phyloP scores from a whole-genome alignment of 345 rosid genomes.

The Eutrema heterophyllum region DNA sequence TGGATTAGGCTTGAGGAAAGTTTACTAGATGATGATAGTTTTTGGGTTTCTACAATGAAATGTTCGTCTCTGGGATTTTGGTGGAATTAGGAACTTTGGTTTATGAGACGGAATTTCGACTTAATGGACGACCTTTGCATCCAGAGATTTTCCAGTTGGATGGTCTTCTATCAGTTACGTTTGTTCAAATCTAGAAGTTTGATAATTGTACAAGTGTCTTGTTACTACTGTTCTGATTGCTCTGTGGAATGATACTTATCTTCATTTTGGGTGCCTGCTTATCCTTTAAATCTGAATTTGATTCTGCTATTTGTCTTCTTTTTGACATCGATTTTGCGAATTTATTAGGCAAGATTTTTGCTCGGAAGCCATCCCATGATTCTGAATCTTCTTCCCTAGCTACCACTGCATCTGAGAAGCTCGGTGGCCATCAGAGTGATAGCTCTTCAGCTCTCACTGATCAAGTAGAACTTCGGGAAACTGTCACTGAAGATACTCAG shows the following conservation, averaged over 20 bases:
- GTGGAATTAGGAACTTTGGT: not conserved
- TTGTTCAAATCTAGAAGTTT: not conserved
- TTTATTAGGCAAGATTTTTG: constrained; percentile 61
- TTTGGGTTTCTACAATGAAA: not conserved
- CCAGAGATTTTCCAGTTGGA: not conserved
- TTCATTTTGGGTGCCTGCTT: not conserved
- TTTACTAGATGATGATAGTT: not conserved
- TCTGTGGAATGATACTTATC: constrained; percentile 2
- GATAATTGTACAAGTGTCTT: not conserved
- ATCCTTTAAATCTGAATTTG: constrained; percentile 11
- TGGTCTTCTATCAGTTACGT: not conserved
- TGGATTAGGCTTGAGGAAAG: not conserved
- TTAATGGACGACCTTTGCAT: not conserved
- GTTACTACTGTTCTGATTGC: not conserved
- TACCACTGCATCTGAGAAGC: constrained; percentile 56
- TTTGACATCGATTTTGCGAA: not conserved
- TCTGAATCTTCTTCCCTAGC: constrained; percentile 51
- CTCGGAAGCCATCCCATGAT: constrained; percentile 55
- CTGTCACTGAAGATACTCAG: constrained; percentile 44
- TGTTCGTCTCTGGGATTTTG: not conserved
- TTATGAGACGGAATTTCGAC: not conserved
- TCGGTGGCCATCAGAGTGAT: constrained; percentile 38
- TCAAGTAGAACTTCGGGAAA: constrained; percentile 38
- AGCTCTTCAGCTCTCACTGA: constrained; percentile 44
- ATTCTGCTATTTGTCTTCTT: constrained; percentile 23